Base-by-base conservation (phyloP, 2,329 filamentous ascomycete genomes). In the Berkeleyomyces basicola region DNA sequence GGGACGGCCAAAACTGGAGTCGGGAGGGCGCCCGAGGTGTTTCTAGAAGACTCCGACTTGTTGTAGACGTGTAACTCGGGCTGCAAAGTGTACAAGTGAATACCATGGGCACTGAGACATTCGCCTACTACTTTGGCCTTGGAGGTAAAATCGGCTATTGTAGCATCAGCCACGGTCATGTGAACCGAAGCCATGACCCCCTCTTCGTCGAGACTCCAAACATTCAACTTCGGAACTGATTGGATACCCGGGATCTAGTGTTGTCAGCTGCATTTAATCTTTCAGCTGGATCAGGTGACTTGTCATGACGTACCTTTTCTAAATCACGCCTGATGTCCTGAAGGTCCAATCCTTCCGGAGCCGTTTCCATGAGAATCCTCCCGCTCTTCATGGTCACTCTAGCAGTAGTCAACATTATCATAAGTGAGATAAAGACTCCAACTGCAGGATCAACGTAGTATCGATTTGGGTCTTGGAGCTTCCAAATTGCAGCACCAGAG, bases 361-460 rank as follows among this genome's bases (percentile, higher is more conserved):
- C 82, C 64, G 81, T 84, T 70, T 90, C 80, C 14, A 90, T 76
- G 1, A 90, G 74, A 61, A 90, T 88, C 40, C 75, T 75, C 4
- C 86, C 86, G 59, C 79, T 81, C 55, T 76, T 78, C 68, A 78
- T 82, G 46, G 84, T 77, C 64, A 90, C 74, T 0, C 85, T 84
- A 10, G 85, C 67, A 0, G 84, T 79, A 0, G 85, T 83, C 0
- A 81, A 63, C 2, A 89, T 74, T 47, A 90, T 88, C 79, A 90
- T 85, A n/a, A 88, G 65, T 1, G 84, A 79, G 67, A 90, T 91
- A 59, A 78, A 83, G 70, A 87, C 77, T 64, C 84, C 82, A 42
- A 85, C 79, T 3, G 78, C 84, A 0, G 87, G 87, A 69, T 91
- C 87, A 4, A 84, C 85, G 67, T 90, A 90, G 74, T 80, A 88